Evolutionary conservation across 148 eudicot genomes (phyloP).

Genomic region (Vaccinium corymbosum): DNA sequence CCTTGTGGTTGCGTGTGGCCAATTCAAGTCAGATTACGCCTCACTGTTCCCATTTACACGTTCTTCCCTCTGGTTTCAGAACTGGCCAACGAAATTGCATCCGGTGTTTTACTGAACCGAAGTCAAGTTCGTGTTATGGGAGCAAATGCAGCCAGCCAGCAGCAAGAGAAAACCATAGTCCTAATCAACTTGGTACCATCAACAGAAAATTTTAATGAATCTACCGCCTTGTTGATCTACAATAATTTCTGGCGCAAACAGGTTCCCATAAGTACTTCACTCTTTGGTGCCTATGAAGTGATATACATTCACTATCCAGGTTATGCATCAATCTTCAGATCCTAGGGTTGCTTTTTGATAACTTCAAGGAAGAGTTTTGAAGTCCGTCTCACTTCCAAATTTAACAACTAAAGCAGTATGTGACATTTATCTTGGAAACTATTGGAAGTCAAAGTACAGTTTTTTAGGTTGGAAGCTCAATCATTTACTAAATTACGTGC

Average conservation of each 20-base stretch:
- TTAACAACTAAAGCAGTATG: background rate
- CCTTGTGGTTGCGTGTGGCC: conserved; percentile 96
- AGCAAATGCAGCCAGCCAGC: conserved; percentile 70
- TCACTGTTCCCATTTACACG: conserved; percentile 50
- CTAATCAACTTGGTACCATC: conserved; percentile 68
- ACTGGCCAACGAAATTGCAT: conserved; percentile 68
- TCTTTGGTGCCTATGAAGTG: conserved; percentile 77
- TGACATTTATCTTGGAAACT: background rate
- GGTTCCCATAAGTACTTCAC: conserved; percentile 46
- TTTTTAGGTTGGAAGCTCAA: background rate
- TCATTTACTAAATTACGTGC: background rate
- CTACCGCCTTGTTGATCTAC: conserved; percentile 49
- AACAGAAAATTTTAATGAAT: conserved; percentile 36
- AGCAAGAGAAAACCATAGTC: conserved; percentile 61
- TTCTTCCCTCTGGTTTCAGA: conserved; percentile 80
- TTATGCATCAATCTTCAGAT: conserved; percentile 25
- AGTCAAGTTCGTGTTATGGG: conserved; percentile 93
- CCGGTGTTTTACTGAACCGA: conserved; percentile 49
- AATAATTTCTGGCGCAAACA: conserved; percentile 68
- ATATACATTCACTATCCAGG: conserved; percentile 87
- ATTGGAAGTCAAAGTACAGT: background rate
- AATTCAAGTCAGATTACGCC: conserved; percentile 56
- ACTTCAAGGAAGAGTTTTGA: background rate
- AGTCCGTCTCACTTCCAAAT: background rate
- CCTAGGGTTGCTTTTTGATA: background rate